Evolutionary conservation across 257 asterid genomes (phyloP).

Genomic region (Handroanthus guayacan): DNA sequence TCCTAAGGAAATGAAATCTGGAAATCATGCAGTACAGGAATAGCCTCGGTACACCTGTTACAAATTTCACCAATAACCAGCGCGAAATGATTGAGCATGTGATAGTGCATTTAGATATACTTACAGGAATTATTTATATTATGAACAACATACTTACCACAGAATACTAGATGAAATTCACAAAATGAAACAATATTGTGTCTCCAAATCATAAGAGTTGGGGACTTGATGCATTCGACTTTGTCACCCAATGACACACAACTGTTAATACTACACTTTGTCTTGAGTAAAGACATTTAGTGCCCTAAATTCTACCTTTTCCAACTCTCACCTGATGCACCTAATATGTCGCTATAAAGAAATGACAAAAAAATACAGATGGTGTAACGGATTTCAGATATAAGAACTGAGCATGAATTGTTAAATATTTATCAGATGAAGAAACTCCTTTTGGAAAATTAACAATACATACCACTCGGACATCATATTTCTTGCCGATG

Average conservation of each 20-base stretch:
- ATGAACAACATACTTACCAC: not conserved
- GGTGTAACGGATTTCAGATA: constrained; percentile 13
- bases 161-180: not conserved
- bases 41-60: not conserved
- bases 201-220: constrained; percentile 8
- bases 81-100: not conserved
- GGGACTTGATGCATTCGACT: constrained; percentile 18
- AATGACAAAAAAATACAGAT: constrained; percentile 1
- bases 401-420: constrained; percentile 15
- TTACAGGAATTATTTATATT: not conserved
- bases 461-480: constrained; percentile 78
- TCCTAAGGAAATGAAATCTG: constrained; percentile 18
- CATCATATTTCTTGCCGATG: constrained; percentile 92
- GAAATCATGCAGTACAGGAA: constrained; percentile 6
- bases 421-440: constrained; percentile 3
- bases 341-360: not conserved
- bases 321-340: constrained; percentile 21
- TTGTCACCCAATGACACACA: not conserved
- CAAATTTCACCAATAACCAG: too few relatives aligned
- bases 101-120: constrained; percentile 12
- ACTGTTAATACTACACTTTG: not conserved
- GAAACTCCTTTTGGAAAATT: constrained; percentile 16
- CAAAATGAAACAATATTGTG: not conserved
- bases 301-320: not conserved
- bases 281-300: not conserved